Base-by-base conservation (phyloP, 352 stramenopile genomes). In the Blastocystis sp. region DNA sequence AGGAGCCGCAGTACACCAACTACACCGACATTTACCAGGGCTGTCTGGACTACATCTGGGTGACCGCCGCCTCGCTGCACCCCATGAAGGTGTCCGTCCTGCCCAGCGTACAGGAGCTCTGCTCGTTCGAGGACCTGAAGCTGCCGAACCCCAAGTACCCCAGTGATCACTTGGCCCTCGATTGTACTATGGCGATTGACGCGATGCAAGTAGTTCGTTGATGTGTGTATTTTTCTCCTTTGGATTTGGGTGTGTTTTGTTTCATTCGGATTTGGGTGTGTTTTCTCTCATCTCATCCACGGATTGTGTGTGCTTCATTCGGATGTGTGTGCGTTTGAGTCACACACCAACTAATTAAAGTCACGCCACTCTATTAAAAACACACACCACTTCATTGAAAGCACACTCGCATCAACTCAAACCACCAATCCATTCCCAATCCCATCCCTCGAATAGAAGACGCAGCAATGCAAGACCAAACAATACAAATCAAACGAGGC, bases 21-120 rank as follows among this genome's bases (percentile, higher is more conserved):
- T 98, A 98, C 90, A 99, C 96, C 9, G 92, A 92, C 42, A 92
- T 94, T 79, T 99, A 97, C 94, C 95, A 94, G 68, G 97, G 97
- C 52, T 93, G 96, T 11, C 91, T 95, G 63, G 97, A 99, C 91
- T 99, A 99, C 90, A 95, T 99, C 89, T 99, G 96, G 96, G 98
- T 98, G 92, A 97, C 94, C 21, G 92, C 93, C 7, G 93, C 95
- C 89, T 94, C 95, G 89, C 90, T 98, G 74, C 94, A 93, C 74
- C 94, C 96, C 38, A 93, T 98, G 68, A 95, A 94, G 1, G 95
- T 95, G 0, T 94, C 97, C 38, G 94, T 95, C 57, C 93, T 98
- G 77, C 96, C 97, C 40, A 90, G 94, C 52, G 94, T 96, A 64
- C 91, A 94, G 78, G 92, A 95, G 76, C 90, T 98, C 62, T 93